Conservation (phyloP, 805 yeast genomes). For the Alloascoidea africana region DNA sequence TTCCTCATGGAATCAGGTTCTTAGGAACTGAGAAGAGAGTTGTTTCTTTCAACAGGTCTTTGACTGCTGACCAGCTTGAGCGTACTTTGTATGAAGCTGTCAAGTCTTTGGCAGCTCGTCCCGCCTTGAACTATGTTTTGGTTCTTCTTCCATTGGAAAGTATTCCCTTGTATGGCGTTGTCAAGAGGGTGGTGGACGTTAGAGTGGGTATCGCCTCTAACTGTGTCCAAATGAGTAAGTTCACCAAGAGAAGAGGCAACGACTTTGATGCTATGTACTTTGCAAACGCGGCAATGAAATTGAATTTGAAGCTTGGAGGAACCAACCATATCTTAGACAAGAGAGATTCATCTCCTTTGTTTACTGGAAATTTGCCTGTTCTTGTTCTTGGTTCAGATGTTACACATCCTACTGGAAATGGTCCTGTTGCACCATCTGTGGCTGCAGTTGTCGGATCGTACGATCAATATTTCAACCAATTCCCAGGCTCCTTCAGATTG, state of each 20-base stretch:
- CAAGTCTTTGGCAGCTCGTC: slow-evolving; percentile 9
- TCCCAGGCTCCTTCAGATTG: slow-evolving; percentile 14
- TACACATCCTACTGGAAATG: slow-evolving; percentile 14
- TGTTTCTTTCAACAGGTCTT: slow-evolving; percentile 5
- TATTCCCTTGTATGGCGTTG: slow-evolving; percentile 13
- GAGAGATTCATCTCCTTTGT: slow-evolving; percentile 8
- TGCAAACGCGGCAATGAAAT: slow-evolving; percentile 18
- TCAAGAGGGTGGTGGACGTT: slow-evolving; percentile 15
- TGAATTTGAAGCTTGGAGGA: slow-evolving; percentile 19
- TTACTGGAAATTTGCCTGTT: slow-evolving; percentile 11
- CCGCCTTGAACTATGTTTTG: slow-evolving; percentile 11
- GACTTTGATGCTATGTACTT: slow-evolving; percentile 15
- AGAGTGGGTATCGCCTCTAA: slow-evolving; percentile 15
- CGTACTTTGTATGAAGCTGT: slow-evolving; percentile 6
- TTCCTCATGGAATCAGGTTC: slow-evolving; percentile 4
- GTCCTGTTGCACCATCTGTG: slow-evolving; percentile 9
- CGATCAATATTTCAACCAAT: slow-evolving; percentile 13
- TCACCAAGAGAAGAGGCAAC: slow-evolving; percentile 12
- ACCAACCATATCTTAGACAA: slow-evolving; percentile 12
- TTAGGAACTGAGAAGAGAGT: slow-evolving; percentile 6
- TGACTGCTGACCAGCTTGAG: slow-evolving; percentile 3
- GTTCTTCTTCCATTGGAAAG: slow-evolving; percentile 13
- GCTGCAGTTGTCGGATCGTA: slow-evolving; percentile 9
- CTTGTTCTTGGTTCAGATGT: slow-evolving; percentile 16
- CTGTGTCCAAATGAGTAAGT: slow-evolving; percentile 15